Conservation (phyloP, 225 moss, liverwort and hornwort genomes). For the Antitrichia curtipendula region DNA sequence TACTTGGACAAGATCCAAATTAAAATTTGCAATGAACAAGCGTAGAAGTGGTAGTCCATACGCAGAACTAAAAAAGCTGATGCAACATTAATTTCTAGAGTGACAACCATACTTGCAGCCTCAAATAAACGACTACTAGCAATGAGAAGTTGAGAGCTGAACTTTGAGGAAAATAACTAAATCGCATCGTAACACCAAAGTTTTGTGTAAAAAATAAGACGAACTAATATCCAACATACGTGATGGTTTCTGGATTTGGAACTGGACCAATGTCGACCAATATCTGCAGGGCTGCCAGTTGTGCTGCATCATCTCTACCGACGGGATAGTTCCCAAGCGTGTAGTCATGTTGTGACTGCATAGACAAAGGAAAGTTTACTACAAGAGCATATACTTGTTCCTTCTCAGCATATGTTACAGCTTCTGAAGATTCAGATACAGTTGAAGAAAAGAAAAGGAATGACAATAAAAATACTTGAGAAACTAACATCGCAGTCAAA, state of each 20-base stretch:
- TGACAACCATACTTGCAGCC: neutral
- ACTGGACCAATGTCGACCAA: conserved; percentile 73
- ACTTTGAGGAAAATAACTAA: neutral
- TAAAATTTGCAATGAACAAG: neutral
- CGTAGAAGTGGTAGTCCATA: neutral
- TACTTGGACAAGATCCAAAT: neutral
- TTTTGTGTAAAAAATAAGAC: neutral
- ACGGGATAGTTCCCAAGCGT: conserved; percentile 92
- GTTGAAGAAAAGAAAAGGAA: neutral
- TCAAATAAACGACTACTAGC: neutral
- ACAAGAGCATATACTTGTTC: neutral
- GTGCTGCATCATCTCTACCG: conserved; percentile 84
- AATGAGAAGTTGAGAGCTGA: neutral
- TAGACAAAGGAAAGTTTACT: neutral
- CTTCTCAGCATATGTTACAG: neutral
- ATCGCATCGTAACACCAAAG: neutral
- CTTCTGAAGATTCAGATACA: neutral
- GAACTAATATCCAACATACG: conserved; percentile 37
- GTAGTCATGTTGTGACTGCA: conserved; percentile 96
- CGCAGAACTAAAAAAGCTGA: neutral
- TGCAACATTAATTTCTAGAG: neutral
- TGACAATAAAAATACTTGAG: neutral
- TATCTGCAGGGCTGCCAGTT: conserved; percentile 85
- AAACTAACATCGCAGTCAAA: neutral
- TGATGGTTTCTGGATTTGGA: conserved; percentile 58